Percentiles rank a stretch among this genome's conserved stretches.
These are phyloP conservation scores for Dysphania ambrosioides DNA, from an alignment of 148 eudicot genomes.

Conservation along the genomic window DNA sequence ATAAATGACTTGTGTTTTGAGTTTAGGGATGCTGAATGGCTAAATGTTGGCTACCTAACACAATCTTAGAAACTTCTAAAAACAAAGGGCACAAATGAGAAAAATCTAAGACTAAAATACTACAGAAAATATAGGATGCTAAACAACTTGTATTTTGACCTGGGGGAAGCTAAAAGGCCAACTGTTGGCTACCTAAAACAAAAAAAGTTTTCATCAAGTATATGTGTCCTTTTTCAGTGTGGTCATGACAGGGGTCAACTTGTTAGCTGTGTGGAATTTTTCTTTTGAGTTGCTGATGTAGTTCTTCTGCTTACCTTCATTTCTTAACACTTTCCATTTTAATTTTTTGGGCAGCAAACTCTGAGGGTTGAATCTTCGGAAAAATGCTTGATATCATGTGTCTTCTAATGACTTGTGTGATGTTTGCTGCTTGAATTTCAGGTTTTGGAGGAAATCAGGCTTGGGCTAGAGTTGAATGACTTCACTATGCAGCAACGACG, in stretches of 20 bases:
- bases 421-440: conserved; percentile 30
- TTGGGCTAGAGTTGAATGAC: conserved; percentile 88
- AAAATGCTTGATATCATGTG: not conserved
- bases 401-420: not conserved
- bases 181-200: not conserved
- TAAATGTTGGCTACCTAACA: too few relatives aligned
- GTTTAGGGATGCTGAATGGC: too few relatives aligned
- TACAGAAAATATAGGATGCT: not conserved
- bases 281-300: not conserved
- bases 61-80: too few relatives aligned
- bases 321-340: not conserved
- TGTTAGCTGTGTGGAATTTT: not conserved
- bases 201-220: not conserved
- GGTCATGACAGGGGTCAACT: not conserved
- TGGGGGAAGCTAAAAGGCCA: not conserved
- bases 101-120: too few relatives aligned
- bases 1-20: too few relatives aligned
- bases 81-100: too few relatives aligned
- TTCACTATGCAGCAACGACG: conserved; percentile 91
- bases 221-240: not conserved
- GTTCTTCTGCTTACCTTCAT: not conserved
- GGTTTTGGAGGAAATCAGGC: conserved; percentile 93
- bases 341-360: not conserved
- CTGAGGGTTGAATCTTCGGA: not conserved
- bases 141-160: not conserved